Evolutionary conservation across 257 asterid genomes (phyloP), one percentile per base, ranked within the genome.

Genomic region (Primulina tabacum): DNA sequence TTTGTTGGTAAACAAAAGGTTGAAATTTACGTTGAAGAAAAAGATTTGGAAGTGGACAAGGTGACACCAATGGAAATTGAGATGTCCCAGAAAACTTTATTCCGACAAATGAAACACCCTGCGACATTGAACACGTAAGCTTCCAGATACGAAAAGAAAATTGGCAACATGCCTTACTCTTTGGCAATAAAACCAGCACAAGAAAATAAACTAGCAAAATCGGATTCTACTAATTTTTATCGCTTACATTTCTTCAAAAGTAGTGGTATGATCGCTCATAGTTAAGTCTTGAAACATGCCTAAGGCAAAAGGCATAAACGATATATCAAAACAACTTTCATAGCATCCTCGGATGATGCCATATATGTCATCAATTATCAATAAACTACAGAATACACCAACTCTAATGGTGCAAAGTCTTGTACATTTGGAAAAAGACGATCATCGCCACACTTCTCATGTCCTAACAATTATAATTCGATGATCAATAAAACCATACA

Each of bases 91-190:
- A 67, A 17, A 63, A 64, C 62, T 74, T 81, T 56, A 74, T 72
- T 57, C 84, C 73, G 64, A 65, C 71, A 63, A 75, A 71, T 69
- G 89, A 66, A 77, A 77, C 73, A 75, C 79, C 88, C 96, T 90
- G 90, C 78, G 75, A 65, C 10, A 71, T 29, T 37, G 3, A 72
- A 65, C 6, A 69, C 16, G 11, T 55, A 34, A 64, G 26, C 7
- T 6, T 29, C 57, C 32, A 53, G n/a, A 59, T 60, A 34, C 34
- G 65, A 52, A 60, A 52, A 33, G 40, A 14, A 35, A 32, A 8
- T 52, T 26, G 10, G 24, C 53, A 76, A 50, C 52, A 60, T 32
- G 7, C 55, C 55, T 47, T 14, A 14, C 52, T 10, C 17, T 40
- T 40, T 40, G 52, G 17, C 11, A 40, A 10, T 5, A 11, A 40